Base-by-base conservation (phyloP, 495 filamentous ascomycete species). In the Amorphotheca resinae region DNA sequence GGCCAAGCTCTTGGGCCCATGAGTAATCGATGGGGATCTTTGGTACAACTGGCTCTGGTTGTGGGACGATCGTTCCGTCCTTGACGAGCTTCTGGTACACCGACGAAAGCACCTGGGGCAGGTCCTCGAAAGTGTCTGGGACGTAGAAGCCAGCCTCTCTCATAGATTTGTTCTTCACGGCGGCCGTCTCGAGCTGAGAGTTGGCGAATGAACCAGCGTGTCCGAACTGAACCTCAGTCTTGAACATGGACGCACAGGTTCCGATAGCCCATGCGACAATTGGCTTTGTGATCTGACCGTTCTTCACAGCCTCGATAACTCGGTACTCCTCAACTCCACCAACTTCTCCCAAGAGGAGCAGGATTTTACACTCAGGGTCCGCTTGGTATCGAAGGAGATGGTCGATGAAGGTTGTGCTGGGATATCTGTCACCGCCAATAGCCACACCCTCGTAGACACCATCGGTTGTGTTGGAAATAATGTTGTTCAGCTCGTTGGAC, bases 21-120 rank as follows among this genome's bases (percentile, higher is more conserved):
- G 87, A 87, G 79, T 98, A 98, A 69, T 98, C 91, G 56, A 98
- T 95, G 57, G 91, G 91, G 61, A 98, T 98, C 85, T 98, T 98
- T 59, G 91, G 91, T 17, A 87, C 82, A 45, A 82, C 74, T 36
- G 93, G 91, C 74, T 98, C 91, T 36, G 84, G 68, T 54, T 80
- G 72, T 45, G 88, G 87, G 61, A 75, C 74, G 61, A 98, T 85
- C 51, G 72, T 77, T 61, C 88, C 89, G 45, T 83, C 68, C 59
- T 77, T 72, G 60, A 96, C 77, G 44, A 93, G 73, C 54, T 77
- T 78, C 49, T 95, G 68, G 68, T 95, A 98, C 53, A 98, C 82
- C 45, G 69, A 44, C 55, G 70, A 74, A 42, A 98, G 74, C 22
- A 79, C 53, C 46, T 66, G 59, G 38, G 91, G 91, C 63, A 98